These are phyloP conservation scores for Epichloe sp. DNA, from an alignment of 2,329 filamentous ascomycete genomes.

Conservation along the genomic window DNA sequence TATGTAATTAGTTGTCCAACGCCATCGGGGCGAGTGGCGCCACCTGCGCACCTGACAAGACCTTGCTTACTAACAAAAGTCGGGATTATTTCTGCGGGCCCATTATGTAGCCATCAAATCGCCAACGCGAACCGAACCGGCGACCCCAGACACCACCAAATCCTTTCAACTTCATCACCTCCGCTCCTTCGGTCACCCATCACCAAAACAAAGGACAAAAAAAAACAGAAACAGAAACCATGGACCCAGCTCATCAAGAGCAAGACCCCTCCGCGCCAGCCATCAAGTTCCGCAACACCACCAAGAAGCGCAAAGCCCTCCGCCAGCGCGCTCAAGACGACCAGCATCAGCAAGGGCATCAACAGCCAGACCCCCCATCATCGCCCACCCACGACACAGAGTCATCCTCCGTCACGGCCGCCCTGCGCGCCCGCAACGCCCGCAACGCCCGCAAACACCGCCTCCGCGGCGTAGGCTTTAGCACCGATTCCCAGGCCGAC, in stretches of 20 bases:
- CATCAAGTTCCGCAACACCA: conserved; percentile 38
- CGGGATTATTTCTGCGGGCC: too few relatives aligned
- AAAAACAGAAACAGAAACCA: not conserved
- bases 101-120: too few relatives aligned
- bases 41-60: too few relatives aligned
- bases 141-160: too few relatives aligned
- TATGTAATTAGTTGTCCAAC: too few relatives aligned
- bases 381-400: conserved; percentile 11
- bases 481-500: conserved; percentile 17
- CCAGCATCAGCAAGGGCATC: not conserved
- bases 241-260: conserved; percentile 13
- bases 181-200: too few relatives aligned
- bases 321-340: conserved; percentile 33
- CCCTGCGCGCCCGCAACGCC: conserved; percentile 38
- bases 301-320: conserved; percentile 48
- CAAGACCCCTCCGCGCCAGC: conserved; percentile 13
- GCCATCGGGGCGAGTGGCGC: too few relatives aligned
- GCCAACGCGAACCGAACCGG: too few relatives aligned
- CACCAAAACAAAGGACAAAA: not conserved
- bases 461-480: conserved; percentile 44
- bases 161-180: too few relatives aligned
- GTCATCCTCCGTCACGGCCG: conserved; percentile 29
- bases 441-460: conserved; percentile 35
- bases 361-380: not conserved
- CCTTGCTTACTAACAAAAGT: too few relatives aligned